These are phyloP conservation scores for Daedaleopsis nitida DNA, from an alignment of 768 basidiomycete species.

Conservation along the genomic window DNA sequence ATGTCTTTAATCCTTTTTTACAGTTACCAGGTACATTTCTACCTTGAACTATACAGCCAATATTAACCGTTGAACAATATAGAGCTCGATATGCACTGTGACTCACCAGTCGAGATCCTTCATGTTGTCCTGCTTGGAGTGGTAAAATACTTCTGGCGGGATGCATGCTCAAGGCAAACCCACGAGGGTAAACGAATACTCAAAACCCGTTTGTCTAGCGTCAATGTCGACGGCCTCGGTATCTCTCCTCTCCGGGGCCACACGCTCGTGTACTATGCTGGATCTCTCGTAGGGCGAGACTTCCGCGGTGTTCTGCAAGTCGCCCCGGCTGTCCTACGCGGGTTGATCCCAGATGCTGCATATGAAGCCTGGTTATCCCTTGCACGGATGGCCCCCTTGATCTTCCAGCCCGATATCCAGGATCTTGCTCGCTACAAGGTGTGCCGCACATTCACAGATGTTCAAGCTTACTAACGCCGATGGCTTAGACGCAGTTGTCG, in stretches of 20 bases:
- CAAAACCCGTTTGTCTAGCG: constrained; percentile 29
- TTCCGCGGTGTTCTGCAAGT: constrained; percentile 36
- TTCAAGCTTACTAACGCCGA: no score
- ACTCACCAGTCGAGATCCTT: constrained; percentile 46
- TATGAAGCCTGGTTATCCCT: constrained; percentile 38
- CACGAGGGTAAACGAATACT: constrained; percentile 28
- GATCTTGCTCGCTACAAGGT: no score
- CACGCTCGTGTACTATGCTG: constrained; percentile 40
- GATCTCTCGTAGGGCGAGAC: constrained; percentile 38
- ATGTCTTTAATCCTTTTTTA: background rate
- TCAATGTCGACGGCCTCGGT: constrained; percentile 36
- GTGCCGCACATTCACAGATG: no score
- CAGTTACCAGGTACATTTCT: background rate
- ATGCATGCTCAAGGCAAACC: constrained; percentile 22
- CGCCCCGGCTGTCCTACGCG: constrained; percentile 39
- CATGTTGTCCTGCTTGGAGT: constrained; percentile 46
- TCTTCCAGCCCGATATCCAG: constrained; percentile 37
- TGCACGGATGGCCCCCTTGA: constrained; percentile 34
- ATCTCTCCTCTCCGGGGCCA: constrained; percentile 31
- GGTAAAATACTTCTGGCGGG: constrained; percentile 51
- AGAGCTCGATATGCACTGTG: constrained; percentile 44
- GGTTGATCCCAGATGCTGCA: constrained; percentile 31
- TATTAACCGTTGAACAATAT: background rate
- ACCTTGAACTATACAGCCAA: no score
- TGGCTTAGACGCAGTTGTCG: no score